Percentiles rank a stretch among this genome's conserved stretches.
These are phyloP conservation scores for Kernera saxatilis DNA, from an alignment of 345 rosid genomes.

Conservation along the genomic window DNA sequence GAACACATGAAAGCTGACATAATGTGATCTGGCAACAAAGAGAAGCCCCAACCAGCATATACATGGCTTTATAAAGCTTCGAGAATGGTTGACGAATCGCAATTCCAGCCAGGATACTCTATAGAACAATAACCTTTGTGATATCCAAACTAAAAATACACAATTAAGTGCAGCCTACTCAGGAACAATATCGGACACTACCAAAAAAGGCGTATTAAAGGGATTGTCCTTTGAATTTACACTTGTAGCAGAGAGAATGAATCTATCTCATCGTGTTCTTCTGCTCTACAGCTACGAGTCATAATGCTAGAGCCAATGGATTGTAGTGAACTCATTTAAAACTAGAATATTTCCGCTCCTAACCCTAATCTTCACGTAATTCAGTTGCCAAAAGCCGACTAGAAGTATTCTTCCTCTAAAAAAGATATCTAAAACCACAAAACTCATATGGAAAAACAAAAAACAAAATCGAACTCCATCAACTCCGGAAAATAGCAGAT, in stretches of 20 bases:
- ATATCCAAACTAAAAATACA: not conserved
- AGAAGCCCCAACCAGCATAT: not conserved
- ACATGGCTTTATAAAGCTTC: not conserved
- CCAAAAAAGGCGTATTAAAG: not conserved
- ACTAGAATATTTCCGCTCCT: not conserved
- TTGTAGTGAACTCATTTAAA: not conserved
- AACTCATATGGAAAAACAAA: not conserved
- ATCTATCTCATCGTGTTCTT: not conserved
- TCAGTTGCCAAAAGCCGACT: not conserved
- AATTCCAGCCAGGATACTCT: not conserved
- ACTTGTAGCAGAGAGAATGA: not conserved
- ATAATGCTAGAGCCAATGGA: not conserved
- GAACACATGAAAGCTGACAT: not conserved
- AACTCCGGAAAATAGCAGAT: not conserved
- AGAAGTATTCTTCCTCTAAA: not conserved
- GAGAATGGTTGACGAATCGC: not conserved
- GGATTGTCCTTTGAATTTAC: not conserved
- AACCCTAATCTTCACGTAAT: slow-evolving; percentile 9
- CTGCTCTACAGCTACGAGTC: not conserved
- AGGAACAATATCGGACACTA: not conserved
- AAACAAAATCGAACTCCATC: not conserved
- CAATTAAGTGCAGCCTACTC: not conserved
- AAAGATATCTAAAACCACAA: not conserved
- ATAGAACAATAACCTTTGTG: not conserved
- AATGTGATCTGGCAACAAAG: not conserved